Conservation (phyloP, 352 stramenopile species). For the Phytophthora sansomeana region DNA sequence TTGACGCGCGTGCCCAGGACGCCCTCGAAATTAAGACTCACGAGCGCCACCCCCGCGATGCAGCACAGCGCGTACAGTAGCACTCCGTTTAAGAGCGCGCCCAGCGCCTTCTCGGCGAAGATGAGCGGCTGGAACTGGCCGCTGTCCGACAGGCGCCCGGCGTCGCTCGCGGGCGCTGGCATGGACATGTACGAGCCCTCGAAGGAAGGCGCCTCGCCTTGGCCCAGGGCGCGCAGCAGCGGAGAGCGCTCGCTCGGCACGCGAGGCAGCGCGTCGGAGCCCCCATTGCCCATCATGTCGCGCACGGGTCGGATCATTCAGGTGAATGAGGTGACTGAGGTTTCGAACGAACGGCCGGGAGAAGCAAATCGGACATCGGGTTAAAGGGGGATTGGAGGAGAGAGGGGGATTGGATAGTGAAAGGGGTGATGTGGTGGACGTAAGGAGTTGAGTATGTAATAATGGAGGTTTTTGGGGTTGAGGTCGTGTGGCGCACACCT, state of each 20-base stretch:
- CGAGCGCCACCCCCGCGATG: conserved; percentile 69
- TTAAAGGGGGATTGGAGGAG: not conserved
- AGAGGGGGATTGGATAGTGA: not conserved
- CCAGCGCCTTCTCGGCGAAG: conserved; percentile 81
- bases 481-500: too few relatives aligned
- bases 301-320: conserved; percentile 40
- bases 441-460: not conserved
- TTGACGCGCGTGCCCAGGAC: conserved; percentile 65
- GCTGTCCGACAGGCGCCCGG: conserved; percentile 36
- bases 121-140: conserved; percentile 80
- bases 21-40: conserved; percentile 83
- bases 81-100: conserved; percentile 75
- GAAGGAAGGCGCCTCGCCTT: conserved; percentile 55
- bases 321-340: conserved; percentile 10
- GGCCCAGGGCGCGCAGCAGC: conserved; percentile 65
- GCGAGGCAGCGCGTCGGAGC: conserved; percentile 35
- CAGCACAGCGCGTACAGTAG: conserved; percentile 83
- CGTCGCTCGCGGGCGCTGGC: conserved; percentile 36
- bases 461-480: not conserved
- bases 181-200: conserved; percentile 85
- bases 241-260: conserved; percentile 66
- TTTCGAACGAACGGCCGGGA: not conserved
- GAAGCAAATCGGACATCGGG: not conserved
- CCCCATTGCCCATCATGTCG: conserved; percentile 42
- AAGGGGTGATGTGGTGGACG: not conserved